A percentile compares a stretch with the other conserved stretches of the same genome.
Conservation (phyloP, 1,139 yeast genomes). For the Candida frijolesensis region DNA sequence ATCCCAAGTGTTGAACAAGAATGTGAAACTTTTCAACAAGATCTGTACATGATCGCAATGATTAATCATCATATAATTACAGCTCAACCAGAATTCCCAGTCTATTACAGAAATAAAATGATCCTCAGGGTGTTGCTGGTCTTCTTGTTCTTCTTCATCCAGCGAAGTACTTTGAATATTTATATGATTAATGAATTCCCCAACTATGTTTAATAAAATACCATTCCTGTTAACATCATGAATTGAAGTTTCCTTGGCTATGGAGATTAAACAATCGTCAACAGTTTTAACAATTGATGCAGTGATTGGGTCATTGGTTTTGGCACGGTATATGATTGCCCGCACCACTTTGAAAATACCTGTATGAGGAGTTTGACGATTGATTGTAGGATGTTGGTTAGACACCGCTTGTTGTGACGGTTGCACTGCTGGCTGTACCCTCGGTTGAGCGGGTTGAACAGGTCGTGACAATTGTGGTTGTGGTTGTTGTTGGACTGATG, state of each 20-base stretch:
- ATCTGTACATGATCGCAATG: conserved; percentile 63
- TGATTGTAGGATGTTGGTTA: neutral
- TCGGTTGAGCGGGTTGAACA: neutral
- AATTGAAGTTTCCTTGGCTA: conserved; percentile 46
- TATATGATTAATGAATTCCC: conserved; percentile 48
- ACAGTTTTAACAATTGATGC: conserved; percentile 22
- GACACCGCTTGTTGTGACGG: neutral
- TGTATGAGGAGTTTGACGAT: conserved; percentile 1
- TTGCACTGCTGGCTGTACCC: neutral
- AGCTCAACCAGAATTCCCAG: conserved; percentile 80
- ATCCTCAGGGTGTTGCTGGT: neutral
- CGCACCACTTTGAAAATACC: conserved; percentile 48
- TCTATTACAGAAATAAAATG: conserved; percentile 34
- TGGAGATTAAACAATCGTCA: conserved; percentile 35
- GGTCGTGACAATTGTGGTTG: neutral
- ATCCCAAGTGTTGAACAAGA: conserved; percentile 76
- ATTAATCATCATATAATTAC: conserved; percentile 57
- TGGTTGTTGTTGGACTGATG: neutral
- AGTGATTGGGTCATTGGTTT: conserved; percentile 17
- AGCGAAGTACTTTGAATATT: conserved; percentile 16
- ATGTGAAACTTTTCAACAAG: conserved; percentile 63
- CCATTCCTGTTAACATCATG: conserved; percentile 50
- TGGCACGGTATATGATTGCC: conserved; percentile 38
- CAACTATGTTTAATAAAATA: conserved; percentile 44
- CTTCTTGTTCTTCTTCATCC: neutral